Base-by-base conservation (phyloP, 805 yeast genomes). In the Cyberlindnera euphorbiiphila region DNA sequence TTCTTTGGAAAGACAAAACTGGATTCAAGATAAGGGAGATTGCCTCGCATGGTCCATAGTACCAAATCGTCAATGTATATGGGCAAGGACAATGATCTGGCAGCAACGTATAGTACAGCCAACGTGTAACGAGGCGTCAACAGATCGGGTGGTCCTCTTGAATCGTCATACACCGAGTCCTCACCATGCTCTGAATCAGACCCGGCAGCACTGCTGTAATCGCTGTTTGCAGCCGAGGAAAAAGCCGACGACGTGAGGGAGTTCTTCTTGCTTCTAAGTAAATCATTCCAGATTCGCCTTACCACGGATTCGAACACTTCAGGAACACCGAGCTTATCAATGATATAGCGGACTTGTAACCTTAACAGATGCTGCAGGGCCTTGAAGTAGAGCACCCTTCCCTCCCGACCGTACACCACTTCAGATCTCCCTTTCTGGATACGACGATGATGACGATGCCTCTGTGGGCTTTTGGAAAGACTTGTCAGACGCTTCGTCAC, bases 291-390 rank as follows among this genome's bases (percentile, higher is more conserved):
- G 9, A 68, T 45, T 10, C 54, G 37, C 44, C 66, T 71, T 2
- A 69, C 72, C 3, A 56, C 45, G 4, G 53, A 43, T 29, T 59
- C 59, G 18, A 62, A 53, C 0, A 48, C 42, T 4, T 34, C 32
- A 1, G 71, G 68, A 6, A 64, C 46, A 0, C 54, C 51, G 23
- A 54, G 50, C 6, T 57, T 46, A 4, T 57, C 43, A 2, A 68
- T 59, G 11, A 79, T 49, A 56, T 65, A 60, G 20, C 51, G 53
- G 2, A 69, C 59, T 47, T 81, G 85, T 15, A 57, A 55, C 37
- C 69, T 65, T 26, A 85, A 54, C 4, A 81, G 56, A 24, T 51
- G 47, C 52, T 81, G 89, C 33, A 69, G 62, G 29, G 76, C 61
- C 51, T 62, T 65, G 30, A 71, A 49, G 43, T 64, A 74, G 25